Percentiles rank a stretch among this genome's conserved stretches.
Evolutionary conservation across 371 early-diverging fungal species (phyloP).

Genomic region (Cladochytrium tenue): DNA sequence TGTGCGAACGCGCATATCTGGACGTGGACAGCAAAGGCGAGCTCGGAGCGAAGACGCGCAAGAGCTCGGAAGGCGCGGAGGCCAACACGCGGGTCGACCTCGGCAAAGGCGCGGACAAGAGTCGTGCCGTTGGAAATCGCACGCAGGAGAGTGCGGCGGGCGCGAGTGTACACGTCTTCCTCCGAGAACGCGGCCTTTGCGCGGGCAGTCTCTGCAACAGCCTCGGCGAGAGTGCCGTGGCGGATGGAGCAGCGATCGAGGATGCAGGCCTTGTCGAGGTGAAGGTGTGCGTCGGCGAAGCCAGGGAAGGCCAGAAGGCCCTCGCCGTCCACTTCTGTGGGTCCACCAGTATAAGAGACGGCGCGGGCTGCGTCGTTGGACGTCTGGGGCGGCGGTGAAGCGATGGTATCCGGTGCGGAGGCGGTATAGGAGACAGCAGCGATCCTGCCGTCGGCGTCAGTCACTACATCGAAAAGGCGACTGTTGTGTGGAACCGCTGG

Average conservation of each 20-base stretch:
- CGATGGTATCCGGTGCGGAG: too few relatives aligned
- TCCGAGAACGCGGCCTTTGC: neutral
- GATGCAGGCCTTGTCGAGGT: slow-evolving; percentile 2
- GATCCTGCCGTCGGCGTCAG: too few relatives aligned
- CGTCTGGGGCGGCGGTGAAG: too few relatives aligned
- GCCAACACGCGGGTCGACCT: neutral
- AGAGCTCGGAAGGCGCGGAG: neutral
- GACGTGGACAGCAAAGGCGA: neutral
- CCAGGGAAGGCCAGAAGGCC: neutral
- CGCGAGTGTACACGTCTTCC: neutral
- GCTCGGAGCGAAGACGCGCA: neutral
- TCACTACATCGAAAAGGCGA: too few relatives aligned
- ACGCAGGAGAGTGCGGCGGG: neutral
- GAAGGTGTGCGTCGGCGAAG: neutral
- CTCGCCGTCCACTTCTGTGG: neutral
- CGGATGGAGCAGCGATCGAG: neutral
- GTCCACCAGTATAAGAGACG: too few relatives aligned
- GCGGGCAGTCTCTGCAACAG: neutral
- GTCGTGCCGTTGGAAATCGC: neutral
- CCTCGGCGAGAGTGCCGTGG: neutral
- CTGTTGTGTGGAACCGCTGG: too few relatives aligned
- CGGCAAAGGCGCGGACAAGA: neutral
- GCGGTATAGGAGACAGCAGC: too few relatives aligned
- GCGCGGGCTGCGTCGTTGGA: too few relatives aligned
- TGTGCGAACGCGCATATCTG: neutral